Evolutionary conservation across 352 stramenopile genomes (phyloP).

Genomic region (Blastocystis sp.): DNA sequence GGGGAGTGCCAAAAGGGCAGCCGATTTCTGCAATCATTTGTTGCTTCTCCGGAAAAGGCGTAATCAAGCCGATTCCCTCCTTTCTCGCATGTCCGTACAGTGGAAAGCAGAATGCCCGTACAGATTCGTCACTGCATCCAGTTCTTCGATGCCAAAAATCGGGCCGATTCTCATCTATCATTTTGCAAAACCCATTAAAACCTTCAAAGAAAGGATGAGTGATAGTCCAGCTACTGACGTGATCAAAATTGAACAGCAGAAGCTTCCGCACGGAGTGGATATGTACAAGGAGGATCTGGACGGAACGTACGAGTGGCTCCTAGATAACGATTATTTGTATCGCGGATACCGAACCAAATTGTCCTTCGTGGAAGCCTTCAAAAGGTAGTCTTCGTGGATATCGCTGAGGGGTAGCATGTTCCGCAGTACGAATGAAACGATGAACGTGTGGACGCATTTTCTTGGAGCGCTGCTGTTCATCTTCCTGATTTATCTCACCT

Average conservation of each 20-base stretch:
- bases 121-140: too few species aligned
- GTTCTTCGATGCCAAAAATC: neutral
- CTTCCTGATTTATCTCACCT: slow-evolving; percentile 67
- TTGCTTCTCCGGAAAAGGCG: too few species aligned
- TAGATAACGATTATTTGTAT: slow-evolving; percentile 67
- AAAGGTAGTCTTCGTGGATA: slow-evolving; percentile 7
- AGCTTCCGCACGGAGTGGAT: slow-evolving; percentile 62
- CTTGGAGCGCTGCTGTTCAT: slow-evolving; percentile 49
- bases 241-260: neutral
- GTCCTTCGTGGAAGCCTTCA: slow-evolving; percentile 58
- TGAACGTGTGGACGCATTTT: slow-evolving; percentile 68
- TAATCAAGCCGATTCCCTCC: too few species aligned
- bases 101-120: too few species aligned
- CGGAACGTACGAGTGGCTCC: slow-evolving; percentile 50
- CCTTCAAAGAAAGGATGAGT: neutral
- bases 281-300: slow-evolving; percentile 68
- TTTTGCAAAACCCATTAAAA: neutral
- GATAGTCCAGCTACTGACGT: neutral
- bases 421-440: slow-evolving; percentile 60
- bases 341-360: slow-evolving; percentile 58
- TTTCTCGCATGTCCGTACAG: too few species aligned
- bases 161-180: neutral
- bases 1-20: too few species aligned
- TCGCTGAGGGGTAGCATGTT: slow-evolving; percentile 35
- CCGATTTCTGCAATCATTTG: too few species aligned